phyloP scores from a whole-genome alignment of 2,329 filamentous ascomycete species.

The Aspergillus udagawae region DNA sequence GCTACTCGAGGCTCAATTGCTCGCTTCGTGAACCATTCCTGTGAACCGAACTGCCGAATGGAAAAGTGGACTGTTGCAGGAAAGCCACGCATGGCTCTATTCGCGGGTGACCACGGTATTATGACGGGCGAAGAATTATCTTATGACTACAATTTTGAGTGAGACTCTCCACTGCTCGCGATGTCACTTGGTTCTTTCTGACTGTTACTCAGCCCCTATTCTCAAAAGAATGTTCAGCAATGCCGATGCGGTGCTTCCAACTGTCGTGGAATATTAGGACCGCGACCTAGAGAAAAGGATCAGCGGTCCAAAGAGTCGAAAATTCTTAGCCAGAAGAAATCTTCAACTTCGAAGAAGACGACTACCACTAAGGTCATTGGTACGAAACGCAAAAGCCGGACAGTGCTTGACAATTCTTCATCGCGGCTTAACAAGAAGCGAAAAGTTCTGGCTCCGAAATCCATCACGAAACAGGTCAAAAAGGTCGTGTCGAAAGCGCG shows the following conservation, averaged over 20 bases:
- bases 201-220: conserved; percentile 46
- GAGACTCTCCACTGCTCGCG: conserved; percentile 22
- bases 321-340: conserved; percentile 24
- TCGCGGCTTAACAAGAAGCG: conserved; percentile 30
- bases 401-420: conserved; percentile 22
- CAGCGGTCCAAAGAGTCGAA: conserved; percentile 27
- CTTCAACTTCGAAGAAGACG: conserved; percentile 13
- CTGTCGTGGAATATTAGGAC: conserved; percentile 60
- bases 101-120: conserved; percentile 84
- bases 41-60: conserved; percentile 94
- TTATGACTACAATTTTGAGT: conserved; percentile 82
- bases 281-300: conserved; percentile 49
- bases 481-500: conserved; percentile 25
- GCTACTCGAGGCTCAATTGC: conserved; percentile 93
- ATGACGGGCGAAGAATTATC: conserved; percentile 94
- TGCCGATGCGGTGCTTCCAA: conserved; percentile 59
- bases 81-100: conserved; percentile 92
- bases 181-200: conserved; percentile 3
- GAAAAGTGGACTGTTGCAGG: conserved; percentile 95
- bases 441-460: conserved; percentile 23
- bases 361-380: conserved; percentile 12
- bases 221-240: conserved; percentile 59
- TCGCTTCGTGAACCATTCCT: conserved; percentile 97
- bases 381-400: conserved; percentile 33
- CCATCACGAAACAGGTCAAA: conserved; percentile 32